A percentile compares a stretch with the other conserved stretches of the same genome.
Evolutionary conservation across 352 stramenopile genomes (phyloP).

Genomic region (Globisporangium irregulare): DNA sequence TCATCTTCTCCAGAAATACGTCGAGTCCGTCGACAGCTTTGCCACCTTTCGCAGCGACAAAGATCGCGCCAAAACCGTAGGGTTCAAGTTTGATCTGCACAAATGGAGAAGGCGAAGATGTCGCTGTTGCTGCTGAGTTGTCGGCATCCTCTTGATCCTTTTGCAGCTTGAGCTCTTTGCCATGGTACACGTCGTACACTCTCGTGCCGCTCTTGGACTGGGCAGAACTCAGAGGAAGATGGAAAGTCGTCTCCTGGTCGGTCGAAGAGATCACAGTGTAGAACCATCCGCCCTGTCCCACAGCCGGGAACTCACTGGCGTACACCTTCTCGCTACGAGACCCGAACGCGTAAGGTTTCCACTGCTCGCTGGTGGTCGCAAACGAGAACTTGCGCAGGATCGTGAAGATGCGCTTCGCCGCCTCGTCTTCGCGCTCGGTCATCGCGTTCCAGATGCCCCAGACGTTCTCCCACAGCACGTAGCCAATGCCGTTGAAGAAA

Average conservation of each 20-base stretch:
- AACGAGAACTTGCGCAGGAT: constrained; percentile 61
- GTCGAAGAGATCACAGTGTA: constrained; percentile 66
- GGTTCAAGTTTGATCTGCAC: constrained; percentile 44
- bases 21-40: constrained; percentile 22
- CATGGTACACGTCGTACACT: constrained; percentile 68
- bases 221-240: constrained; percentile 29
- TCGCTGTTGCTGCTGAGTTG: neutral
- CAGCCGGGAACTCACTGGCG: constrained; percentile 43
- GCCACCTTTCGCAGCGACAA: constrained; percentile 20
- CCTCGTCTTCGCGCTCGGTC: constrained; percentile 67
- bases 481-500: constrained; percentile 86
- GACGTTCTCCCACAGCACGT: constrained; percentile 88
- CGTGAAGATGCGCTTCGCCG: constrained; percentile 51
- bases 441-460: constrained; percentile 88
- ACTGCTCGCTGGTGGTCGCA: constrained; percentile 38
- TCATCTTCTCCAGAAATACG: constrained; percentile 49
- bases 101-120: constrained; percentile 5
- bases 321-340: constrained; percentile 31
- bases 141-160: neutral
- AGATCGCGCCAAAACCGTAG: constrained; percentile 61
- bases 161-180: constrained; percentile 33
- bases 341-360: constrained; percentile 47
- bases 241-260: constrained; percentile 24
- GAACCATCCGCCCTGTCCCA: constrained; percentile 26
- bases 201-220: constrained; percentile 20